Percentiles rank a stretch among this genome's conserved stretches.
Conservation (phyloP, 495 filamentous ascomycete species). For the Tuber brumale region DNA sequence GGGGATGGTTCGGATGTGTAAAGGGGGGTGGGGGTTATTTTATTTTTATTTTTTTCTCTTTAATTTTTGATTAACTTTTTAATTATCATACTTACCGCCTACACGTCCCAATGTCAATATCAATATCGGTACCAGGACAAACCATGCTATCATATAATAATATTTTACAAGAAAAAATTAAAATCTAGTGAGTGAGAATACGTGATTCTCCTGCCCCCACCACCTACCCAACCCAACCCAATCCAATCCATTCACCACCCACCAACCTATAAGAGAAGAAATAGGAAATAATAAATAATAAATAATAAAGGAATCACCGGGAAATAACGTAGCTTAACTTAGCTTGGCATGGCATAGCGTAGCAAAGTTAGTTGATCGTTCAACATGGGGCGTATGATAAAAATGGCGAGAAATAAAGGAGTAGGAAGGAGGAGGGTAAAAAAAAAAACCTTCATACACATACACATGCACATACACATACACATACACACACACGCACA, state of each 20-base stretch:
- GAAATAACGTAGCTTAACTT: not conserved
- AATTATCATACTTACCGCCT: no score
- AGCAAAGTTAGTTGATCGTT: not conserved
- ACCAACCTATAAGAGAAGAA: not conserved
- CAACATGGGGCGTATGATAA: not conserved
- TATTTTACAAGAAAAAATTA: not conserved
- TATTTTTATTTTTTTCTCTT: not conserved
- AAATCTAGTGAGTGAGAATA: constrained; percentile 4
- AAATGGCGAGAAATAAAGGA: not conserved
- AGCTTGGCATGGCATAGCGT: not conserved
- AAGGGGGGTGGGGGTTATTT: no score
- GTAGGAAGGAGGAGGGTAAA: not conserved
- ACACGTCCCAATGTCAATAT: not conserved
- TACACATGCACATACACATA: not conserved
- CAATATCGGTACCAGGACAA: not conserved
- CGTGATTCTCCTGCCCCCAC: not conserved
- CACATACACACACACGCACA: no score
- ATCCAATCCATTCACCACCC: not conserved
- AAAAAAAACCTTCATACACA: not conserved
- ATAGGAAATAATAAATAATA: not conserved
- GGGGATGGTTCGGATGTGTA: not conserved
- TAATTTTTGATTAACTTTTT: not conserved
- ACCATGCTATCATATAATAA: not conserved
- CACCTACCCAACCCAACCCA: not conserved
- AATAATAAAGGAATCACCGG: not conserved